A percentile compares a stretch with the other conserved stretches of the same genome.
Evolutionary conservation across 176 grass and related monocot genomes (phyloP).

Genomic region (Zoysia pacifica): DNA sequence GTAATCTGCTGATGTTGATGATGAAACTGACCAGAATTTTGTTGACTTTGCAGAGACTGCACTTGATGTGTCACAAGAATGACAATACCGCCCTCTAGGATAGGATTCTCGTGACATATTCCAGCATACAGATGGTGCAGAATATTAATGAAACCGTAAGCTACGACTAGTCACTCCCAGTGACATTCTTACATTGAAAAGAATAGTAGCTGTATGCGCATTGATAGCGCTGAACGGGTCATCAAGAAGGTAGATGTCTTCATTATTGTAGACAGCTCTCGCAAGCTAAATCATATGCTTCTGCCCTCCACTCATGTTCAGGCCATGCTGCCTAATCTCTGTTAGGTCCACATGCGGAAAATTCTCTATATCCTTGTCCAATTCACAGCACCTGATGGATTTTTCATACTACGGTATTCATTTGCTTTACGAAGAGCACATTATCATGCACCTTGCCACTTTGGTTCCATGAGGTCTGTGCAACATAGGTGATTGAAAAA

Average conservation of each 20-base stretch:
- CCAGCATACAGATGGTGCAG: slow-evolving; percentile 40
- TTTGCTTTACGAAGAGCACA: slow-evolving; percentile 72
- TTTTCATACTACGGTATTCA: slow-evolving; percentile 57
- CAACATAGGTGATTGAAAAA: slow-evolving; percentile 60
- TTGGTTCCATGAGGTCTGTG: slow-evolving; percentile 82
- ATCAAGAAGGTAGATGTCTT: slow-evolving; percentile 68
- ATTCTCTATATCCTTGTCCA: slow-evolving; percentile 77
- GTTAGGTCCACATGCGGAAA: slow-evolving; percentile 65
- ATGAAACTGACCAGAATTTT: slow-evolving; percentile 60
- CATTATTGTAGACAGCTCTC: slow-evolving; percentile 62
- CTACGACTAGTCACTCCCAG: neutral
- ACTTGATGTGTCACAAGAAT: slow-evolving; percentile 94
- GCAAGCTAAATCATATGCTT: slow-evolving; percentile 82
- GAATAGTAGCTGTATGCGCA: slow-evolving; percentile 64
- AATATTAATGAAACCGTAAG: slow-evolving; percentile 2
- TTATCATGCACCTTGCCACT: slow-evolving; percentile 73
- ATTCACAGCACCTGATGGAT: slow-evolving; percentile 60
- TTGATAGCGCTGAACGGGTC: slow-evolving; percentile 86
- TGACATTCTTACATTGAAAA: slow-evolving; percentile 61
- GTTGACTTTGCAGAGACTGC: slow-evolving; percentile 81
- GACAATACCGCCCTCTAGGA: slow-evolving; percentile 62
- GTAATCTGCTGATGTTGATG: neutral
- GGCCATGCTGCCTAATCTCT: slow-evolving; percentile 68
- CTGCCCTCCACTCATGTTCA: slow-evolving; percentile 90
- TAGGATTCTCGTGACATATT: slow-evolving; percentile 58